Base-by-base conservation (phyloP, 2,329 filamentous ascomycete species). In the Cryphonectria carpinicola region DNA sequence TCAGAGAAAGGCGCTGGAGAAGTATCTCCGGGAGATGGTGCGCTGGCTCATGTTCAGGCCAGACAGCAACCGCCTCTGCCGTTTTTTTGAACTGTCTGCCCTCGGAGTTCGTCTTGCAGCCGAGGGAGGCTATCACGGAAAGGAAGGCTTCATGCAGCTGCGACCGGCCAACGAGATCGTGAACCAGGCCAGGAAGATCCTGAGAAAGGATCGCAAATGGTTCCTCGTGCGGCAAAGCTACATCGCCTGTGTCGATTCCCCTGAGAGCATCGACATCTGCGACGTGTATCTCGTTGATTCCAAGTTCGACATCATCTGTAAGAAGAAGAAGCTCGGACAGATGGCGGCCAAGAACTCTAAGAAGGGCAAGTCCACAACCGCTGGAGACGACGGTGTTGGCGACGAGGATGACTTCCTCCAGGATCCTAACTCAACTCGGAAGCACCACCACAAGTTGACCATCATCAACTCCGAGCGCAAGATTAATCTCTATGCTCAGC, bases 161-260 rank as follows among this genome's bases (percentile, higher is more conserved):
- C 93, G 97, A 76, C 97, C 94, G 7, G 91, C 92, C 22, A 97
- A 97, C 78, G 95, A 94, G 3, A 91, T 95, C 46, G 84, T 96
- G 78, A 94, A 91, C 2, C 93, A 94, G 0, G 86, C 89, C 66
- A 90, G 94, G 76, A 87, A 97, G 73, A 93, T 94, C 77, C 89
- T 90, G 67, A 89, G 94, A 17, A 95, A 98, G 81, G 92, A 90
- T 72, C 93, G 94, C 25, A 98, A 98, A 80, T 99, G 96, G 96
- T 99, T 99, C 79, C 85, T 98, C 28, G 94, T 99, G n/a, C 88
- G 96, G 66, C 95, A 98, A 81, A 98, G 94, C 82, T 99, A 99
- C 78, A 91, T 99, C 71, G 95, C 97, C 61, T 98, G 95, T 75
- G 95, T 98, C n/a, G 95, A 98, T 79, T 98, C 96, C 0, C 96